A percentile compares a stretch with the other conserved stretches of the same genome.
Conservation (phyloP, 768 basidiomycete species). For the Clitopilus hobsonii region DNA sequence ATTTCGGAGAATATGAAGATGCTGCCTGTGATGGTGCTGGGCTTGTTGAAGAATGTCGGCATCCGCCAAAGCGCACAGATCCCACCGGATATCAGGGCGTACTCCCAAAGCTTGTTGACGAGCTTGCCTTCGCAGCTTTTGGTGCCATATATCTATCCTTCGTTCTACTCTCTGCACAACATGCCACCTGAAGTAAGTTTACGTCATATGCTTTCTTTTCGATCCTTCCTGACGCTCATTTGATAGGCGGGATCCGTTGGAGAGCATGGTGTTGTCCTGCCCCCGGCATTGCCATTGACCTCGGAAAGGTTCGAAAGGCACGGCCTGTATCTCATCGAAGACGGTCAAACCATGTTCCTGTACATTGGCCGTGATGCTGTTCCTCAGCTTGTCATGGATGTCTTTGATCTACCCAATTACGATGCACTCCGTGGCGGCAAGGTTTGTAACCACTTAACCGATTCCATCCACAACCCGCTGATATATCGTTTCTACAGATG, state of each 20-base stretch:
- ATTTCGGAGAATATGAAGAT: slow-evolving; percentile 93
- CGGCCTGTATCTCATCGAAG: slow-evolving; percentile 94
- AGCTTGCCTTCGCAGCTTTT: slow-evolving; percentile 88
- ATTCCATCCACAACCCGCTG: slow-evolving; percentile 1
- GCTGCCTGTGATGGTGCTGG: slow-evolving; percentile 86
- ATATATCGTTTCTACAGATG: slow-evolving; percentile 43
- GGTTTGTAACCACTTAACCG: slow-evolving; percentile 35
- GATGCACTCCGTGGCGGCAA: slow-evolving; percentile 92
- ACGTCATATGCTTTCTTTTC: not conserved
- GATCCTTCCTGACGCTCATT: slow-evolving; percentile 7
- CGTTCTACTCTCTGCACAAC: slow-evolving; percentile 93
- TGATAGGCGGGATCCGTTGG: slow-evolving; percentile 83
- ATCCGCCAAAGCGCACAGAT: slow-evolving; percentile 95
- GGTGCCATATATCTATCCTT: slow-evolving; percentile 91
- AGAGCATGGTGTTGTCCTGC: slow-evolving; percentile 84
- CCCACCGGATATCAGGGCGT: slow-evolving; percentile 92
- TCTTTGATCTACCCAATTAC: slow-evolving; percentile 87
- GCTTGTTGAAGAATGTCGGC: slow-evolving; percentile 93
- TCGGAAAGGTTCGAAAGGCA: slow-evolving; percentile 95
- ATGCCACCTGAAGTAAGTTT: slow-evolving; percentile 83
- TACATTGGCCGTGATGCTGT: slow-evolving; percentile 99
- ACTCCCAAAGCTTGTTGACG: slow-evolving; percentile 88
- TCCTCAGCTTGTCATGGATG: slow-evolving; percentile 90
- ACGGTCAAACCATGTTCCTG: slow-evolving; percentile 95
- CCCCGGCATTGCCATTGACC: slow-evolving; percentile 83